Evolutionary conservation across 1,284 basidiomycete genomes (phyloP).

Genomic region (Sporisorium reilianum): DNA sequence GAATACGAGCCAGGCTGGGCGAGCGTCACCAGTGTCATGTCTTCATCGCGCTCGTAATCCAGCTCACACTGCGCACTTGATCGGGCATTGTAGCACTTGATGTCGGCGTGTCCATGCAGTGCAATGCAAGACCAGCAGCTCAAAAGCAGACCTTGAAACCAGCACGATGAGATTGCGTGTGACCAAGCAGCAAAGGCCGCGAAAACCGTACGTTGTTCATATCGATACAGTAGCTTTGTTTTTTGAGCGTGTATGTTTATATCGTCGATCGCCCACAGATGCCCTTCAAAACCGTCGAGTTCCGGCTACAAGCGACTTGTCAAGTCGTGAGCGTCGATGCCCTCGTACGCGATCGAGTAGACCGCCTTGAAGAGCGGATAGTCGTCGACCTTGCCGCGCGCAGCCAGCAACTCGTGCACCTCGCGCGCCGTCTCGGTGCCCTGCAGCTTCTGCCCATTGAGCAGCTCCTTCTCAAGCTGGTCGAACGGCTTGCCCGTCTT

Average conservation of each 20-base stretch:
- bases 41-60: constrained; percentile 38
- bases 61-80: neutral
- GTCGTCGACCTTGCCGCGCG: constrained; percentile 71
- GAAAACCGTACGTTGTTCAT: neutral
- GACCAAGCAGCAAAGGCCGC: neutral
- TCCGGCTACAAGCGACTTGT: constrained; percentile 61
- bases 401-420: constrained; percentile 72
- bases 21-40: constrained; percentile 58
- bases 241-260: neutral
- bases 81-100: neutral
- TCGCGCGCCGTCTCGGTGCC: constrained; percentile 73
- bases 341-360: constrained; percentile 65
- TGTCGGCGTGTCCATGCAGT: neutral
- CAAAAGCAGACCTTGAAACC: neutral
- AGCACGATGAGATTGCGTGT: constrained; percentile 3
- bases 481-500: constrained; percentile 73
- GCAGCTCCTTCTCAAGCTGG: constrained; percentile 73
- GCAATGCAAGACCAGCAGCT: constrained; percentile 7
- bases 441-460: constrained; percentile 75
- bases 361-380: constrained; percentile 74
- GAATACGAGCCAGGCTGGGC: constrained; percentile 66
- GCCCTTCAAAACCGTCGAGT: neutral
- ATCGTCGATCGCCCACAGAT: neutral
- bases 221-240: constrained; percentile 2
- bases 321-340: constrained; percentile 70